Base-by-base conservation (phyloP, 129 eudicot species). In the Chrysanthemum seticuspe region DNA sequence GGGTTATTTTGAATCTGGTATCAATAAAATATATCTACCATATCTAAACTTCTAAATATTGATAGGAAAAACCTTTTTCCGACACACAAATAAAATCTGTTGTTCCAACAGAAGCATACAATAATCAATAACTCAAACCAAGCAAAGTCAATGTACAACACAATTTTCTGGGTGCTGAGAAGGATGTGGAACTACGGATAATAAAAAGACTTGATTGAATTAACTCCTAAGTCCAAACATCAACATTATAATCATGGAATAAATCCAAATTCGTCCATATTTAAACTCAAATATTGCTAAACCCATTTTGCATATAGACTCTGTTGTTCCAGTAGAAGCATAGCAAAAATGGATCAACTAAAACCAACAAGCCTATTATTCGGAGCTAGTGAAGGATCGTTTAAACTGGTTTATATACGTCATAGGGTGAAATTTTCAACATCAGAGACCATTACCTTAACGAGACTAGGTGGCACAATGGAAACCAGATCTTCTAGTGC, bases 401-500 rank as follows among this genome's bases (percentile, higher is more conserved):
- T 53, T 14, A 16, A 53, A 53, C 58, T 53, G 58, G 58, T 53
- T 53, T 14, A 53, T 19, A 53, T 13, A 53, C 18, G 56, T 61
- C 73, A 72, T 71, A 5, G 67, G 29, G 70, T 68, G 50, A 60
- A 44, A 60, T 59, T 62, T 59, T 74, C 10, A 8, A 47, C 47
- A 58, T 70, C 70, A 75, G 54, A 78, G 70, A 71, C 29, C 59
- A 69, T 58, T 74, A 95, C 99, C 99, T 95, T 95, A 25, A 78
- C 86, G 65, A 94, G 96, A 61, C 67, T 79, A 78, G 99, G 97
- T 67, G 92, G 96, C 64, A 76, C 97, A 70, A 90, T 79, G 51
- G 89, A 76, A 75, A 88, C 99, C 15, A 95, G 87, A 83, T 95
- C 99, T 91, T 95, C 99, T 78, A 95, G 88, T 16, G 96, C 78